Evolutionary conservation across 441 rosid genomes (phyloP), one percentile per base, ranked within the genome.

Genomic region (Corymbia citriodora): DNA sequence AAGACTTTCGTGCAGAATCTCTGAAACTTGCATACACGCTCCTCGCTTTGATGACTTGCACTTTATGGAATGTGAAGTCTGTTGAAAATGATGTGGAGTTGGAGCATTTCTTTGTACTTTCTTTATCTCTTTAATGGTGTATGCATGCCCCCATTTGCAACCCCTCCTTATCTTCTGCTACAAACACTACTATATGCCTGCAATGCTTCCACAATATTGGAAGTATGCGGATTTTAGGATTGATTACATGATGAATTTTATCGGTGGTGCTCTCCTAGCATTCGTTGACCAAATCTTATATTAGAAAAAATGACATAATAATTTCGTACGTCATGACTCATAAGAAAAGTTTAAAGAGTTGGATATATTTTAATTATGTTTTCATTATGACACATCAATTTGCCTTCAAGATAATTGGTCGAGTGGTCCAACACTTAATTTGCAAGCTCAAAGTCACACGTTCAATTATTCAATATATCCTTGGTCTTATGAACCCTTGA

Each of bases 331-430:
- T 68, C 40, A 31, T 31, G 40, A 16, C 45, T 68, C 2, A 1
- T 16, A 23, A 68, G 74, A 31, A 68, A 31, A 31, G 23, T n/a
- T 68, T 68, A 68, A 31, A 68, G 7, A 17, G 6, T 4, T 40
- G 1, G 17, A 68, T 31, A 31, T 16, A 16, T 8, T 68, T 15
- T n/a, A 16, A 9, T 16, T 68, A 17, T 31, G 21, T 36, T 68
- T 31, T 31, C 3, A 68, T 31, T 7, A 4, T 68, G 79, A 68
- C 12, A 0, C 21, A 2, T 68, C 9, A 68, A 1, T 68, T 68
- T 68, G 16, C 3, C 7, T 68, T 31, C 9, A 0, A 68, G 0
- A 16, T 68, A 31, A 21, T 14, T 16, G 6, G 12, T 4, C 1
- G 3, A 4, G 40, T 68, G 1, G 5, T 16, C 11, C 21, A 68